Percentiles rank a stretch among this genome's conserved stretches.
Evolutionary conservation across 192 early-diverging fungal species (phyloP).

Genomic region (Haplosporangium gracile): DNA sequence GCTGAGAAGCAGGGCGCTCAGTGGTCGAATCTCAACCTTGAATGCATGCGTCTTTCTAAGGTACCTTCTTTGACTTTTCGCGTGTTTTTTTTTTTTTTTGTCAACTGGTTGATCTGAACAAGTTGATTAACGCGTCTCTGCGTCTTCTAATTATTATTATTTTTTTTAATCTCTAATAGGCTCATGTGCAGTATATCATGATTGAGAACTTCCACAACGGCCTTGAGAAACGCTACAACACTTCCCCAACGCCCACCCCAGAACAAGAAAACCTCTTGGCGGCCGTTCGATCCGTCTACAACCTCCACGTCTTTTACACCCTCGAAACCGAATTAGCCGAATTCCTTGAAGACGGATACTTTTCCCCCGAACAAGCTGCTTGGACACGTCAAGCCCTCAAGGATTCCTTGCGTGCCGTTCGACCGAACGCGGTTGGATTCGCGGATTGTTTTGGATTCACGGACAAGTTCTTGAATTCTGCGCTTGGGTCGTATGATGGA

Average conservation of each 20-base stretch:
- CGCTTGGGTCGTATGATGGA: conserved; percentile 82
- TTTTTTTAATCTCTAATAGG: conserved; percentile 30
- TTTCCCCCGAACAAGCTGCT: conserved; percentile 60
- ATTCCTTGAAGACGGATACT: conserved; percentile 66
- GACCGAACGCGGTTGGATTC: conserved; percentile 84
- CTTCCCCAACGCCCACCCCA: conserved; percentile 13
- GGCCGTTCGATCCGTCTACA: conserved; percentile 59
- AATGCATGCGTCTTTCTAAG: conserved; percentile 75
- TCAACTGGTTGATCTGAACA: too few relatives aligned
- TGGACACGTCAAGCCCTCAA: conserved; percentile 66
- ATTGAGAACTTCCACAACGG: conserved; percentile 72
- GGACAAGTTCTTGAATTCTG: conserved; percentile 82
- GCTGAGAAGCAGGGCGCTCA: conserved; percentile 65
- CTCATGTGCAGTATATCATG: conserved; percentile 84
- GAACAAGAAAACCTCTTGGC: conserved; percentile 46
- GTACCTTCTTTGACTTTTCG: not conserved
- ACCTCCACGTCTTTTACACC: conserved; percentile 71
- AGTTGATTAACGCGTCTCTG: not conserved
- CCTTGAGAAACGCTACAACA: conserved; percentile 53
- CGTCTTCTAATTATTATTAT: not conserved
- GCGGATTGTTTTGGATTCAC: conserved; percentile 85
- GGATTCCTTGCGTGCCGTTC: conserved; percentile 67
- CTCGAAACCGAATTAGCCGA: conserved; percentile 76
- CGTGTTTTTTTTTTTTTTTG: not conserved
- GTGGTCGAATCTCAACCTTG: conserved; percentile 81